Percentiles rank a stretch among this genome's conserved stretches.
phyloP scores from a whole-genome alignment of 2,329 filamentous ascomycete species.

The Pyrenochaeta sp. region DNA sequence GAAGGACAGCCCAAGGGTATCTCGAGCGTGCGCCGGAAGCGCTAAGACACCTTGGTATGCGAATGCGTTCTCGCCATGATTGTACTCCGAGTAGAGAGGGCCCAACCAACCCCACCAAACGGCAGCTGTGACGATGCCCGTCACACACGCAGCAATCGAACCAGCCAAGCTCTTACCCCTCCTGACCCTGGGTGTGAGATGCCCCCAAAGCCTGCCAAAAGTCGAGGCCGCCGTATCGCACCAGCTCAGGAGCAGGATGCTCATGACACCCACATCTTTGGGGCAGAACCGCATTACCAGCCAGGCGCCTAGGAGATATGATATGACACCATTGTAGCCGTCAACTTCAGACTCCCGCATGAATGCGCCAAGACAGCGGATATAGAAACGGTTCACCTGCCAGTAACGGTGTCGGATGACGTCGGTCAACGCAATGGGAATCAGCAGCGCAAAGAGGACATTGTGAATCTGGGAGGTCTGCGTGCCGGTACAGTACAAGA shows the following conservation, averaged over 20 bases:
- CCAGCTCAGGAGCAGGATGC: constrained; percentile 91
- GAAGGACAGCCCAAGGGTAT: constrained; percentile 68
- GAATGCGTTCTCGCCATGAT: constrained; percentile 65
- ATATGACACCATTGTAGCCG: constrained; percentile 96
- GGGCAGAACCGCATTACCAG: constrained; percentile 85
- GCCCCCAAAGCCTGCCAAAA: constrained; percentile 87
- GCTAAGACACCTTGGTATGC: constrained; percentile 82
- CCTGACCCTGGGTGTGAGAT: constrained; percentile 85
- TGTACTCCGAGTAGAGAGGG: constrained; percentile 57
- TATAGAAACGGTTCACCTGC: constrained; percentile 86
- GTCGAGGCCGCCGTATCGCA: constrained; percentile 97
- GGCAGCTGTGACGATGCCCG: constrained; percentile 82
- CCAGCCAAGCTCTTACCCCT: constrained; percentile 92
- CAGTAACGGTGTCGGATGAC: constrained; percentile 83
- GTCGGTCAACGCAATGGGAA: constrained; percentile 86
- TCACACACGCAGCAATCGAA: constrained; percentile 80
- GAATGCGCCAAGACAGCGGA: constrained; percentile 81
- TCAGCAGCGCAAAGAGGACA: constrained; percentile 78
- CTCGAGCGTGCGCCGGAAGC: constrained; percentile 69
- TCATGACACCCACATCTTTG: constrained; percentile 91
- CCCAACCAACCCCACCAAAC: constrained; percentile 90
- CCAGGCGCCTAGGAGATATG: constrained; percentile 92
- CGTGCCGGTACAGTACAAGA: constrained; percentile 81
- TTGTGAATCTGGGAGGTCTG: constrained; percentile 83
- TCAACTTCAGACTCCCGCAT: constrained; percentile 97